Evolutionary conservation across 371 early-diverging fungal genomes (phyloP).

Genomic region (Mortierella sp.): DNA sequence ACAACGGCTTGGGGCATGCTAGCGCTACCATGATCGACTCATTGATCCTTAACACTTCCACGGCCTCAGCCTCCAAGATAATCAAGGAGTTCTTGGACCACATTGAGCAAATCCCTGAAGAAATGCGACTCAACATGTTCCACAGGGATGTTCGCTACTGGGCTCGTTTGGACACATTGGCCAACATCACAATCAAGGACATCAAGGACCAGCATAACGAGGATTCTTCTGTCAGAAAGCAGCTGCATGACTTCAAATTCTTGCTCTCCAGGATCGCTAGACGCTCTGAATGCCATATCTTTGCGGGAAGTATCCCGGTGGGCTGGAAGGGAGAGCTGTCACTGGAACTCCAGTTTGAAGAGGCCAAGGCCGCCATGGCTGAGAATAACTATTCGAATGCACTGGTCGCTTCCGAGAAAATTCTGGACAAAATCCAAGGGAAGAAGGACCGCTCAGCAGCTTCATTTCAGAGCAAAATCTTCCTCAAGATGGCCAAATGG

Average conservation of each 20-base stretch:
- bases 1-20: conserved; percentile 25
- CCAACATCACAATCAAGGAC: conserved; percentile 35
- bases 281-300: conserved; percentile 41
- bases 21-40: conserved; percentile 19
- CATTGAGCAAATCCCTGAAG: conserved; percentile 29
- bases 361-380: conserved; percentile 48
- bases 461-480: conserved; percentile 40
- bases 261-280: conserved; percentile 48
- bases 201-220: conserved; percentile 13
- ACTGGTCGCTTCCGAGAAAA: conserved; percentile 17
- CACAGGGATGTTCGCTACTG: conserved; percentile 42
- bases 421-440: conserved; percentile 12
- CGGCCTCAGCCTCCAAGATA: conserved; percentile 7
- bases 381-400: conserved; percentile 44
- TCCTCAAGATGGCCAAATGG: conserved; percentile 52
- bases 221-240: conserved; percentile 13
- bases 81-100: conserved; percentile 41
- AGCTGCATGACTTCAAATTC: conserved; percentile 45
- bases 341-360: conserved; percentile 43
- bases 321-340: conserved; percentile 38
- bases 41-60: conserved; percentile 43
- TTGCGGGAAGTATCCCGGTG: conserved; percentile 38
- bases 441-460: conserved; percentile 2
- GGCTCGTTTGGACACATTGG: conserved; percentile 43
- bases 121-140: conserved; percentile 29